A percentile compares a stretch with the other conserved stretches of the same genome.
Evolutionary conservation across 805 yeast species (phyloP).

Genomic region (Huiozyma sinensis): DNA sequence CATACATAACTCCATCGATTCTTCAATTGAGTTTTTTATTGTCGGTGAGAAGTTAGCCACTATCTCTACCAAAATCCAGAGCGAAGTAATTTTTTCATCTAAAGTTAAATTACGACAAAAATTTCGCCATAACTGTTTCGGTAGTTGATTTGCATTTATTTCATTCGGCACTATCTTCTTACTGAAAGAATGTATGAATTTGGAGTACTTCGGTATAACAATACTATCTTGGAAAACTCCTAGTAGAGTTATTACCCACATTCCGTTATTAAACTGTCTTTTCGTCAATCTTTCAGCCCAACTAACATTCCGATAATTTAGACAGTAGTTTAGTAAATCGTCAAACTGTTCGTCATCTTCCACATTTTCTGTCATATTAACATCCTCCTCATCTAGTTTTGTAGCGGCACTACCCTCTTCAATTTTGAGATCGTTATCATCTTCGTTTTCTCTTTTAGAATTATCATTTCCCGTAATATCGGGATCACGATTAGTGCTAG

Average conservation of each 20-base stretch:
- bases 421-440: slow-evolving; percentile 5
- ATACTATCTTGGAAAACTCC: slow-evolving; percentile 46
- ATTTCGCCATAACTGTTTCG: slow-evolving; percentile 34
- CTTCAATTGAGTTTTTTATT: slow-evolving; percentile 24
- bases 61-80: slow-evolving; percentile 56
- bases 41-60: slow-evolving; percentile 29
- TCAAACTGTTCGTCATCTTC: slow-evolving; percentile 11
- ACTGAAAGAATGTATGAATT: slow-evolving; percentile 39
- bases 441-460: slow-evolving; percentile 12
- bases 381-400: slow-evolving; percentile 1
- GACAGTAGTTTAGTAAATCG: slow-evolving; percentile 25
- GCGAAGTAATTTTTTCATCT: slow-evolving; percentile 42
- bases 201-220: slow-evolving; percentile 21
- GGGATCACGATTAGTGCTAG: neutral
- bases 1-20: slow-evolving; percentile 24
- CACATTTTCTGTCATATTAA: slow-evolving; percentile 9
- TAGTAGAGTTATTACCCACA: slow-evolving; percentile 69
- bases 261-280: slow-evolving; percentile 71
- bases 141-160: slow-evolving; percentile 19
- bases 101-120: slow-evolving; percentile 46
- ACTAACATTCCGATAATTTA: slow-evolving; percentile 47
- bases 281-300: slow-evolving; percentile 76
- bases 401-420: slow-evolving; percentile 18
- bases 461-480: slow-evolving; percentile 5
- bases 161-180: slow-evolving; percentile 38